Evolutionary conservation across 2,329 filamentous ascomycete genomes (phyloP).

Genomic region (Stemphylium lycopersici): DNA sequence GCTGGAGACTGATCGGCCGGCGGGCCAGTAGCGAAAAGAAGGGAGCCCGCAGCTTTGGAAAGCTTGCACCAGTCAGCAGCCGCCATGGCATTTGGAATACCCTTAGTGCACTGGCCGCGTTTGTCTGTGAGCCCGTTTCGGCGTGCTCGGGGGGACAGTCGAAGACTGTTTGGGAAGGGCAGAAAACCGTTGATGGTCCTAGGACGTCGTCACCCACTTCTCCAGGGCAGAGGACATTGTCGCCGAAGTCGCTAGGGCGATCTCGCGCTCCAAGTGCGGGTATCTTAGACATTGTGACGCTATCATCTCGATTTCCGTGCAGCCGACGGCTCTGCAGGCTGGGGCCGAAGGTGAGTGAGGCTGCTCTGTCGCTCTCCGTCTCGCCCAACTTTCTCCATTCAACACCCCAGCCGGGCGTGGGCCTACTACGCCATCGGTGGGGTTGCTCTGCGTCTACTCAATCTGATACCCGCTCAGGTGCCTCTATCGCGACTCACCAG

Average conservation of each 20-base stretch:
- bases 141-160: constrained; percentile 3
- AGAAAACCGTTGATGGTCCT: constrained; percentile 9
- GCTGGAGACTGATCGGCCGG: constrained; percentile 23
- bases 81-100: constrained; percentile 30
- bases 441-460: constrained; percentile 15
- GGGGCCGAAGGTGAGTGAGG: constrained; percentile 9
- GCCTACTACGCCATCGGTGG: constrained; percentile 17
- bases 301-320: constrained; percentile 11
- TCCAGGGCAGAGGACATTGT: constrained; percentile 3
- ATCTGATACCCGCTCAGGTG: constrained; percentile 23
- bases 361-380: background rate
- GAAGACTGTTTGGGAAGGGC: constrained; percentile 27
- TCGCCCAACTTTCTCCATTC: constrained; percentile 15
- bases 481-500: background rate
- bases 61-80: constrained; percentile 16
- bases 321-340: constrained; percentile 14
- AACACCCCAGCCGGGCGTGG: constrained; percentile 4
- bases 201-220: constrained; percentile 4
- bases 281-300: constrained; percentile 18
- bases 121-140: constrained; percentile 14
- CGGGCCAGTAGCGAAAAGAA: constrained; percentile 23
- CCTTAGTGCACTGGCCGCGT: constrained; percentile 8
- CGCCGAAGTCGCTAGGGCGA: constrained; percentile 7
- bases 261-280: constrained; percentile 10
- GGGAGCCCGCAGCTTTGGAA: constrained; percentile 26